A percentile compares a stretch with the other conserved stretches of the same genome.
Evolutionary conservation across 805 yeast species (phyloP).

Genomic region (Starmerella asiatica): DNA sequence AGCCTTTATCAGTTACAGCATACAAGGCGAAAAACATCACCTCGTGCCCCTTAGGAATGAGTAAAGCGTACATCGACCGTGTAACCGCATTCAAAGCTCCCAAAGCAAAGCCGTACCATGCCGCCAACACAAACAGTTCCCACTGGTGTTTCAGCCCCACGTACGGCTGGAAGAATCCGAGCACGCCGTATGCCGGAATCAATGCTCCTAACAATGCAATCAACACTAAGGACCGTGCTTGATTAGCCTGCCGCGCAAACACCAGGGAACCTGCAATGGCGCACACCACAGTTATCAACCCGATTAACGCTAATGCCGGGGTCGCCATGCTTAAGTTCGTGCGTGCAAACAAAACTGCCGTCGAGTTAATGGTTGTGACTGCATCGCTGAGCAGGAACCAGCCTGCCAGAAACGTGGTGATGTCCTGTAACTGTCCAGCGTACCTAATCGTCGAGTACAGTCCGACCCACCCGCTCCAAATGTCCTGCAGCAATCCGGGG

Average conservation of each 20-base stretch:
- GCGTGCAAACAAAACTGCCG: slow-evolving; percentile 64
- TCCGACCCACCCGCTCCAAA: slow-evolving; percentile 43
- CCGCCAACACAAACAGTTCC: slow-evolving; percentile 57
- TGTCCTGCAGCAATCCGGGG: slow-evolving; percentile 16
- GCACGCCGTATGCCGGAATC: slow-evolving; percentile 58
- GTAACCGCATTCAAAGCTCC: slow-evolving; percentile 64
- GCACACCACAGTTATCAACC: slow-evolving; percentile 49
- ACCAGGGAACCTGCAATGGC: slow-evolving; percentile 56
- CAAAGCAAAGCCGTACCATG: slow-evolving; percentile 62
- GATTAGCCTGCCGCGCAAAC: slow-evolving; percentile 36
- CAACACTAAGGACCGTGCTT: slow-evolving; percentile 35
- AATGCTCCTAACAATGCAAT: slow-evolving; percentile 44
- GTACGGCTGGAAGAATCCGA: slow-evolving; percentile 44
- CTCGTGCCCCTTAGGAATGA: slow-evolving; percentile 65
- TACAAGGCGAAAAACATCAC: slow-evolving; percentile 63
- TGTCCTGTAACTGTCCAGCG: slow-evolving; percentile 49
- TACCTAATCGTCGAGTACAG: slow-evolving; percentile 42
- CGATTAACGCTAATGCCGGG: slow-evolving; percentile 48
- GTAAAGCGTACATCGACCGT: slow-evolving; percentile 50
- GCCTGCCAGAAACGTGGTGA: slow-evolving; percentile 49
- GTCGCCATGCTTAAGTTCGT: slow-evolving; percentile 59
- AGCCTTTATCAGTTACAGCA: slow-evolving; percentile 69
- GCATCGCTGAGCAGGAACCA: slow-evolving; percentile 73
- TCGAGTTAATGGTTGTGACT: slow-evolving; percentile 62
- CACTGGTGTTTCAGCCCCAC: slow-evolving; percentile 49